These are phyloP conservation scores for Penicillium diatomitis DNA, from an alignment of 495 filamentous ascomycete genomes.

Conservation along the genomic window DNA sequence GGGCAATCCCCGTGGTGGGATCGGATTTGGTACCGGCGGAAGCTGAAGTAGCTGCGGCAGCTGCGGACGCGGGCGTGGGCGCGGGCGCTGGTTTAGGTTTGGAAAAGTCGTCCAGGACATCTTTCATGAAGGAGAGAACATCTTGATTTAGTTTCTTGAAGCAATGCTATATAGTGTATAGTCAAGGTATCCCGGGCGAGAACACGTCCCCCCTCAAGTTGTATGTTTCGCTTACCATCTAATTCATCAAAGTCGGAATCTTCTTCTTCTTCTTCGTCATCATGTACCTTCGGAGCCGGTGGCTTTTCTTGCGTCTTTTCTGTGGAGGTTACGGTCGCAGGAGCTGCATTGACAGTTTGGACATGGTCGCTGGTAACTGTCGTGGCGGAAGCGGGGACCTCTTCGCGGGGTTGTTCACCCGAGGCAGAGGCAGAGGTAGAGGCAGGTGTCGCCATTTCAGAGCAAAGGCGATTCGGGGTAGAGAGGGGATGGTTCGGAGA, in stretches of 20 bases:
- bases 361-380: not conserved
- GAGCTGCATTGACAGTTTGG: not conserved
- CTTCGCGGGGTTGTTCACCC: slow-evolving; percentile 1
- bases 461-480: not conserved
- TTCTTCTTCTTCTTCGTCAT: slow-evolving; percentile 37
- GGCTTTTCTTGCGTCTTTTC: slow-evolving; percentile 4
- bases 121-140: slow-evolving; percentile 30
- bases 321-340: not conserved
- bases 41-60: slow-evolving; percentile 23
- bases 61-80: slow-evolving; percentile 13
- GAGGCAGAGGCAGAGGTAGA: not conserved
- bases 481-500: not conserved
- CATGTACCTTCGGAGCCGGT: slow-evolving; percentile 3
- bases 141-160: not conserved
- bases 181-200: too few species aligned
- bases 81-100: slow-evolving; percentile 38
- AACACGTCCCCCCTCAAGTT: too few species aligned
- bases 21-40: slow-evolving; percentile 6
- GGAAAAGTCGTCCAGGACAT: slow-evolving; percentile 84
- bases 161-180: not conserved
- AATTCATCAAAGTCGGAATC: slow-evolving; percentile 75
- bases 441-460: slow-evolving; percentile 1
- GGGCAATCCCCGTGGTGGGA: slow-evolving; percentile 9
- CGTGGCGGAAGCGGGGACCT: not conserved
- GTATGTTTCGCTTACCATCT: slow-evolving; percentile 49